These are phyloP conservation scores for Penicillium sp. DNA, from an alignment of 2,329 filamentous ascomycete species.

Conservation along the genomic window DNA sequence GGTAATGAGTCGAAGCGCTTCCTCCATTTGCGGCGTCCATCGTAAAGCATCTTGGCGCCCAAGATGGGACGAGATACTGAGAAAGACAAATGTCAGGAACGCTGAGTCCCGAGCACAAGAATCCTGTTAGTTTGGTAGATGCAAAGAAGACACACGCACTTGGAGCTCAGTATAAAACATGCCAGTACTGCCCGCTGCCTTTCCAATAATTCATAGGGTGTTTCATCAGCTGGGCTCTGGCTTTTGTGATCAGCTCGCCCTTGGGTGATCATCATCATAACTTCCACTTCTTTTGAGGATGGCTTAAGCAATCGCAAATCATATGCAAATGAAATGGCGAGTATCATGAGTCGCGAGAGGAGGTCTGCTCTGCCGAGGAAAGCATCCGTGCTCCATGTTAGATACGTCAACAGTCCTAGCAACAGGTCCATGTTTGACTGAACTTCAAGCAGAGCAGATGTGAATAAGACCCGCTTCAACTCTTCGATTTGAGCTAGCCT, in stretches of 20 bases:
- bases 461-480: conserved; percentile 41
- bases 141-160: conserved; percentile 22
- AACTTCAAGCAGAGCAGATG: conserved; percentile 37
- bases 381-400: conserved; percentile 47
- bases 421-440: conserved; percentile 46
- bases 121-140: not conserved
- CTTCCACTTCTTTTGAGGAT: conserved; percentile 36
- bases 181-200: conserved; percentile 39
- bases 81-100: conserved; percentile 18
- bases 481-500: conserved; percentile 36
- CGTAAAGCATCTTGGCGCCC: conserved; percentile 42
- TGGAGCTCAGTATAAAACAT: conserved; percentile 42
- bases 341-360: conserved; percentile 46
- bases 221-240: conserved; percentile 19
- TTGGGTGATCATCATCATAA: conserved; percentile 41
- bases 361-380: conserved; percentile 41
- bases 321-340: conserved; percentile 47
- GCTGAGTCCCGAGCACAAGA: not conserved
- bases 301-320: conserved; percentile 46
- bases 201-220: conserved; percentile 31
- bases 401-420: conserved; percentile 45
- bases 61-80: conserved; percentile 45
- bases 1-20: conserved; percentile 39
- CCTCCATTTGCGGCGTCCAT: conserved; percentile 51
- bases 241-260: conserved; percentile 29